Conservation (phyloP, 352 stramenopile species). For the Phytophthora palmivora region DNA sequence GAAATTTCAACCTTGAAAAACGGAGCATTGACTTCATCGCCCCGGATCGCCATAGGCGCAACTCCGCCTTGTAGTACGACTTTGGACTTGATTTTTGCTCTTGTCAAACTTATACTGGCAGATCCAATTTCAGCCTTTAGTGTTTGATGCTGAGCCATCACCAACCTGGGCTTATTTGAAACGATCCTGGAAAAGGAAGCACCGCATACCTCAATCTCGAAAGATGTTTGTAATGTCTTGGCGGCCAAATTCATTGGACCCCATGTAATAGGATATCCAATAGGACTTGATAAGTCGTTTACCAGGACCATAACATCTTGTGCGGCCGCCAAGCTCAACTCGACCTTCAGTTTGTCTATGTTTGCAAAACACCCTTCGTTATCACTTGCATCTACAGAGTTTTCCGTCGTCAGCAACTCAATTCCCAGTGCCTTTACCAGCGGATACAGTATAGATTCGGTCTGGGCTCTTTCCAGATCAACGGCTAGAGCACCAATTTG, state of each 20-base stretch:
- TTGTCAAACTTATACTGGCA: constrained; percentile 31
- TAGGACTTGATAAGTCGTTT: constrained; percentile 13
- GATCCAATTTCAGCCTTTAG: constrained; percentile 39
- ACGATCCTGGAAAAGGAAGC: constrained; percentile 28
- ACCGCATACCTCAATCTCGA: constrained; percentile 44
- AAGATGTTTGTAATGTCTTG: constrained; percentile 11
- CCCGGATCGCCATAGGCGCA: constrained; percentile 21
- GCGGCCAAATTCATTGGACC: constrained; percentile 2
- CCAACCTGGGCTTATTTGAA: constrained; percentile 22
- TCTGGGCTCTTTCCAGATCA: constrained; percentile 10
- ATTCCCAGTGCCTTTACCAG: constrained; percentile 35
- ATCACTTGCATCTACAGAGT: constrained; percentile 22
- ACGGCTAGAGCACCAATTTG: constrained; percentile 27
- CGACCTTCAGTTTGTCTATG: constrained; percentile 32
- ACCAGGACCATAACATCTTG: constrained; percentile 15
- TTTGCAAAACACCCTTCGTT: constrained; percentile 24
- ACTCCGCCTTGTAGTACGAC: constrained; percentile 41
- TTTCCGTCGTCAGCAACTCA: constrained; percentile 32
- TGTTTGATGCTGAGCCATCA: constrained; percentile 37
- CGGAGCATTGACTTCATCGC: neutral
- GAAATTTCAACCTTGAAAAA: constrained; percentile 31
- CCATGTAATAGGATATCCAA: constrained; percentile 37
- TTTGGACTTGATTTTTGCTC: constrained; percentile 3
- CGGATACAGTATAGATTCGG: neutral
- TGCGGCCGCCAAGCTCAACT: constrained; percentile 13